These are phyloP conservation scores for Pseudocercospora pini-densiflorae DNA, from an alignment of 2,329 filamentous ascomycete species.

Conservation along the genomic window DNA sequence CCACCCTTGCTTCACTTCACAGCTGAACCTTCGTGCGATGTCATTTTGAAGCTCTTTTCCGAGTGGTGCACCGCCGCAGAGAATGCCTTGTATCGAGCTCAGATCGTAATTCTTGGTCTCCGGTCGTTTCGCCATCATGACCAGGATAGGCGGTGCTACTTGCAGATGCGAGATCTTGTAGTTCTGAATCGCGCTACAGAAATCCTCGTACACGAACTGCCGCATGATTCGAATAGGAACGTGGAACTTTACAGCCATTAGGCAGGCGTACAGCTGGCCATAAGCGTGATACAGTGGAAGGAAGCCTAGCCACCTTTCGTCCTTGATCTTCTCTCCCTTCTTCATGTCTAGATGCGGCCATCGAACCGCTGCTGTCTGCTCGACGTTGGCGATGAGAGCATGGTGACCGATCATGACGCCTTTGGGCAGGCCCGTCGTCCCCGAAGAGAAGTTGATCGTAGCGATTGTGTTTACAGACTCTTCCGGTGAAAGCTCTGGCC, in stretches of 20 bases:
- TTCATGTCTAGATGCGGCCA: conserved; percentile 38
- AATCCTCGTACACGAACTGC: conserved; percentile 47
- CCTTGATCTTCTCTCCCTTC: conserved; percentile 29
- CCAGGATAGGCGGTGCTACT: conserved; percentile 48
- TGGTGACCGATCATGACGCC: conserved; percentile 38
- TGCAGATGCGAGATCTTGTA: conserved; percentile 47
- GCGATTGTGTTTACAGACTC: conserved; percentile 53
- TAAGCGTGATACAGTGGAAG: conserved; percentile 52
- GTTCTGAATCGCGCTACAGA: conserved; percentile 43
- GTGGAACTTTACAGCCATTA: conserved; percentile 51
- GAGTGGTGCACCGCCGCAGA: conserved; percentile 50
- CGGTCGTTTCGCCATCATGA: conserved; percentile 50
- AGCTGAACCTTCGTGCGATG: conserved; percentile 41
- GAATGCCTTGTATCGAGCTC: conserved; percentile 45
- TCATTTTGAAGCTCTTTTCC: conserved; percentile 49
- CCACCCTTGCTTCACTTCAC: conserved; percentile 47
- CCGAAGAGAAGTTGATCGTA: conserved; percentile 83
- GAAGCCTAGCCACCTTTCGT: conserved; percentile 56
- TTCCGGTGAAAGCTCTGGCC: conserved; percentile 57
- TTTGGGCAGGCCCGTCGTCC: conserved; percentile 65
- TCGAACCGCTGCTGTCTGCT: conserved; percentile 48
- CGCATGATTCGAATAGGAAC: conserved; percentile 52
- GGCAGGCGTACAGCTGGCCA: conserved; percentile 49
- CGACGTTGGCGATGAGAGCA: conserved; percentile 42
- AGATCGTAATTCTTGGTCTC: conserved; percentile 48